Percentiles rank a stretch among this genome's conserved stretches.
phyloP scores from a whole-genome alignment of 129 eudicot species.

The carrot (Daucus carota) region DH1_v3.0 NC_030389.2:43655501-43656000 shows the following conservation, averaged over 20 bases:
- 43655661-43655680: not conserved
- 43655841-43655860: constrained; percentile 64
- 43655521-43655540: not conserved
- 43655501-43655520: not conserved
- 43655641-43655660: not conserved
- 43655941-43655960: constrained; percentile 69
- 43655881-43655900: constrained; percentile 65
- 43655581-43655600: not conserved
- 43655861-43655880: constrained; percentile 38
- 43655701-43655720: no score
- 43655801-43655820: constrained; percentile 68
- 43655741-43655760: constrained; percentile 20
- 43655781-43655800: constrained; percentile 56
- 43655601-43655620: not conserved
- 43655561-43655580: not conserved
- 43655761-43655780: constrained; percentile 78
- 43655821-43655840: constrained; percentile 78
- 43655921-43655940: constrained; percentile 86
- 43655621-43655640: not conserved
- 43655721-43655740: not conserved
- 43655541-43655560: not conserved
- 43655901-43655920: constrained; percentile 72
- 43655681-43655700: not conserved
- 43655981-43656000: constrained; percentile 15
- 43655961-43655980: constrained; percentile 81